Evolutionary conservation across 305 asterid genomes (phyloP).

Genomic region (Solanum hybrid): DNA sequence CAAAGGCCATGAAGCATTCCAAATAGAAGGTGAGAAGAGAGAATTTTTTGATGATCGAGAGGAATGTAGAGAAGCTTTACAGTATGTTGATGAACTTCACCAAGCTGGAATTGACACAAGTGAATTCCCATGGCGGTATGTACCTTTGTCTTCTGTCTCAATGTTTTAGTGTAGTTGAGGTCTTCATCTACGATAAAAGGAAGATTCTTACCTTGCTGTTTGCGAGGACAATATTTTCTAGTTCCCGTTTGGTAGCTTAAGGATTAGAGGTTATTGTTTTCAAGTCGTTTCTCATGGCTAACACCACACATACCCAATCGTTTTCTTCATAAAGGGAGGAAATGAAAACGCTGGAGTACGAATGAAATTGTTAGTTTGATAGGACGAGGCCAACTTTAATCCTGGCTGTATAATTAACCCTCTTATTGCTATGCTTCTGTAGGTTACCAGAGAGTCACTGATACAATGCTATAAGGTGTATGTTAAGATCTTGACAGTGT

Average conservation of each 20-base stretch:
- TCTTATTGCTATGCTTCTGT: constrained; percentile 10
- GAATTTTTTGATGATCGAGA: constrained; percentile 94
- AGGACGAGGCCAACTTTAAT: not conserved
- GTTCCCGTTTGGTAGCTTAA: not conserved
- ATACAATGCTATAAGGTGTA: constrained; percentile 3
- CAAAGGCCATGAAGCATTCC: constrained; percentile 82
- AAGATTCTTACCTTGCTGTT: not conserved
- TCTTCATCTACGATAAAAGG: not conserved
- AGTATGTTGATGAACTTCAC: constrained; percentile 97
- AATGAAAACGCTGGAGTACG: not conserved
- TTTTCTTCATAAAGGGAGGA: not conserved
- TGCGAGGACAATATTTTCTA: not conserved
- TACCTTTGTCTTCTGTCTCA: not conserved
- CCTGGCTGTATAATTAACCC: not conserved
- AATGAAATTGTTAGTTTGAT: not conserved
- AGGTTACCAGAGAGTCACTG: constrained; percentile 96
- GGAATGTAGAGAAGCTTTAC: constrained; percentile 95
- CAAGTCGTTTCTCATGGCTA: not conserved
- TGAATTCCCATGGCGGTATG: constrained; percentile 98
- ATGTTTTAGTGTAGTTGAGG: not conserved
- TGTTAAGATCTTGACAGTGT: constrained; percentile 8
- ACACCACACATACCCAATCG: not conserved
- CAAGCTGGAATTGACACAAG: constrained; percentile 98
- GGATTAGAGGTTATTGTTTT: not conserved
- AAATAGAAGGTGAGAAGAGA: constrained; percentile 78